Evolutionary conservation across 768 basidiomycete genomes (phyloP).

Genomic region (Lanmaoa rubissima): DNA sequence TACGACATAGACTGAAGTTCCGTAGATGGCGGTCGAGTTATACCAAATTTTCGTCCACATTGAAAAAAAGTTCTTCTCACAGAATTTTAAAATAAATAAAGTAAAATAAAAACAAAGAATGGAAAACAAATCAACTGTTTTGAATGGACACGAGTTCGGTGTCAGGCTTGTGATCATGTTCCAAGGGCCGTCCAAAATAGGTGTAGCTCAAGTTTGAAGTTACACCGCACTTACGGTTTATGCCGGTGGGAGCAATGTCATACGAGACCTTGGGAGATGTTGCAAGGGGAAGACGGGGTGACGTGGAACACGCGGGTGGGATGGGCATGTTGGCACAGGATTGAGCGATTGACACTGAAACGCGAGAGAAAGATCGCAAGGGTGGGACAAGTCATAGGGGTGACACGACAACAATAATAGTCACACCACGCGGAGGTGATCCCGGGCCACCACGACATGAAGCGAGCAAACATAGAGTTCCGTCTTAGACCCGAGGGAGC

Average conservation of each 20-base stretch:
- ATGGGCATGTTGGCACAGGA: constrained; percentile 2
- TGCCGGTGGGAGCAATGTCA: constrained; percentile 15
- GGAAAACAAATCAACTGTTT: constrained; percentile 10
- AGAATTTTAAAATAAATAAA: constrained; percentile 14
- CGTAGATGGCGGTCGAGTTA: constrained; percentile 17
- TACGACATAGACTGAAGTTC: constrained; percentile 33
- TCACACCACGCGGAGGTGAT: constrained; percentile 19
- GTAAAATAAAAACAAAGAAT: constrained; percentile 20
- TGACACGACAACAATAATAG: constrained; percentile 14
- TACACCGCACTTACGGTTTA: constrained; percentile 8
- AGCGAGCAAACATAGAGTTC: constrained; percentile 26
- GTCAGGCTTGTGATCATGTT: constrained; percentile 6
- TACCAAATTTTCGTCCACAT: constrained; percentile 5
- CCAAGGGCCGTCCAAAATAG: constrained; percentile 12
- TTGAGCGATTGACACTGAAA: constrained; percentile 21
- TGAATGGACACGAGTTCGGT: constrained; percentile 1
- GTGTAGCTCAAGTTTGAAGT: neutral
- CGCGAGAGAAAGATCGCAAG: constrained; percentile 18
- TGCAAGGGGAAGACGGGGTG: neutral
- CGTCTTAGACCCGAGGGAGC: constrained; percentile 33
- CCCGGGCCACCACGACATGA: constrained; percentile 23
- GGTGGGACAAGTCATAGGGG: constrained; percentile 20
- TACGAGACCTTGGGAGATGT: constrained; percentile 6
- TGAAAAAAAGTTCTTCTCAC: constrained; percentile 20
- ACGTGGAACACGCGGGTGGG: constrained; percentile 4